Evolutionary conservation across 2,329 filamentous ascomycete genomes (phyloP), one percentile per base, ranked within the genome.

Genomic region (Thermoascus crustaceus): DNA sequence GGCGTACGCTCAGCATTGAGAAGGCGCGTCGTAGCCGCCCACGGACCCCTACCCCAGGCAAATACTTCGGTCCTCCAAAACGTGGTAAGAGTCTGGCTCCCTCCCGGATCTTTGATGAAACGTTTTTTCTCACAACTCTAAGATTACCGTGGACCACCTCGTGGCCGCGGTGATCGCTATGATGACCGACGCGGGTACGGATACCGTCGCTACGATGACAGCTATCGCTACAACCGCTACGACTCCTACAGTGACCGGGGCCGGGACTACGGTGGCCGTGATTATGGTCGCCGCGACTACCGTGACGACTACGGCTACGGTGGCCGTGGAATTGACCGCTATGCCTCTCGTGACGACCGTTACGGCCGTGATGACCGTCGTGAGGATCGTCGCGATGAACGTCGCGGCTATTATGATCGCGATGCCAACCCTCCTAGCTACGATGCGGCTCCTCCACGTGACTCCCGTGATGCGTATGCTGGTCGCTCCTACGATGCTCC

Each of bases 41-140:
- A 53, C 85, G 91, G 57, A 96, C 89, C 39, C 91, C 91, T 22
- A 98, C 91, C 38, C 91, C 91, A 32, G 91, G 91, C 69, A 96
- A 96, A 71, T 98, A 98, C 75, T 96, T 95, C 58, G 91, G 91
- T 34, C 91, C 91, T 43, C 91, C 91, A 46, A 98, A 98, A 80
- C 78, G 91, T 73, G 88, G 88, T 91, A 70, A 71, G 82, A 69
- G 44, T 41, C 16, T 14, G 32, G 14, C 26, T 16, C 6, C 23
- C 33, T 11, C 9, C 31, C 14, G 21, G 14, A 26, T 14, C 4
- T 17, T 4, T 4, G n/a, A 16, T 29, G 30, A 33, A 32, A 22
- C 8, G 18, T 32, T 32, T 29, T 13, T 31, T 32, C 17, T 29
- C 36, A 37, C 37, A 45, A 46, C 43, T 49, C 46, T 44, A 47